Conservation (phyloP, 345 rosid genomes). For the Eucalyptus pauciflora region DNA sequence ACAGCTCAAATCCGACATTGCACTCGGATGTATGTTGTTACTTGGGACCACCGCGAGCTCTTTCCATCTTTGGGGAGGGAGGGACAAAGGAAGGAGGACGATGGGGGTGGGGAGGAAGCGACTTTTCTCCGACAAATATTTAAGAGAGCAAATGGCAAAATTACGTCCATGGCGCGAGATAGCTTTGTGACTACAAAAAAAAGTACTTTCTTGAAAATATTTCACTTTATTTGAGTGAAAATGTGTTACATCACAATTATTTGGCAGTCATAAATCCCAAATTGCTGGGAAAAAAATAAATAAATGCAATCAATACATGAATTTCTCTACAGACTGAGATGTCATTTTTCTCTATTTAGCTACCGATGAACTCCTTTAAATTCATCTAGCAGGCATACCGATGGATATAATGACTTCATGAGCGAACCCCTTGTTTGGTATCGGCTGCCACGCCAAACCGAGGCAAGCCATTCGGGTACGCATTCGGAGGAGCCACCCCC, state of each 20-base stretch:
- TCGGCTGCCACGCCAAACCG: not conserved
- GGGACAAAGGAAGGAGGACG: not conserved
- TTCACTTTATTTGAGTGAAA: not conserved
- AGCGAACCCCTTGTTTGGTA: not conserved
- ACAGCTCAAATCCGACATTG: not conserved
- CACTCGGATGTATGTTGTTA: not conserved
- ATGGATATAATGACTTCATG: not conserved
- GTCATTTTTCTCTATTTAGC: not conserved
- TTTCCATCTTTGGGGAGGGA: not conserved
- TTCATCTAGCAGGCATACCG: not conserved
- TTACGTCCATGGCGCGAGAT: not conserved
- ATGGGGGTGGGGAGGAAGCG: fast-evolving
- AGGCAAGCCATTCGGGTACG: not conserved
- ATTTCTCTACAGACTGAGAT: not conserved
- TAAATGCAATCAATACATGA: not conserved
- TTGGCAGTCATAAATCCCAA: not conserved
- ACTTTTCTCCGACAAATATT: not conserved
- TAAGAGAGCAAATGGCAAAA: not conserved
- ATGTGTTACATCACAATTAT: not conserved
- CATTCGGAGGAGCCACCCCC: not conserved
- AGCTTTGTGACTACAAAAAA: not conserved
- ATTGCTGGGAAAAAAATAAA: not conserved
- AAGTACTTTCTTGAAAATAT: not conserved
- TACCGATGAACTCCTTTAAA: not conserved
- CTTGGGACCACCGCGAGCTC: not conserved